Evolutionary conservation across 129 eudicot genomes (phyloP).

Genomic region (Saposhnikovia divaricata): DNA sequence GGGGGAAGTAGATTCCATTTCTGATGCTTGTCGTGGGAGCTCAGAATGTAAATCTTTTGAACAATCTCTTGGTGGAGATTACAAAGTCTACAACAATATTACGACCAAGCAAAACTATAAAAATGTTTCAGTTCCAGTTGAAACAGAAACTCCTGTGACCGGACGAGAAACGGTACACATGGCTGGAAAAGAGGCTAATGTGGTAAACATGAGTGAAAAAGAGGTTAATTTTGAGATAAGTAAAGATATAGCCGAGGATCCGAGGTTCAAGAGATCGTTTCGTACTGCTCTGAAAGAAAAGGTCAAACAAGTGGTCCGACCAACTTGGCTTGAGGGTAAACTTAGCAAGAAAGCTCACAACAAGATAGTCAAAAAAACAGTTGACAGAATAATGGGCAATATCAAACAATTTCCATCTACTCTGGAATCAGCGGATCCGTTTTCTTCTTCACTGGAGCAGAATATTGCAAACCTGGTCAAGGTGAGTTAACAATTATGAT

Average conservation of each 20-base stretch:
- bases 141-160: constrained; percentile 18
- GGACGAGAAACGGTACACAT: constrained; percentile 18
- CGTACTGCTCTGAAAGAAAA: constrained; percentile 68
- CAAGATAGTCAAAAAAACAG: constrained; percentile 66
- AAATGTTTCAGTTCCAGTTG: constrained; percentile 14
- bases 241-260: constrained; percentile 30
- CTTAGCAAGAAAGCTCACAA: constrained; percentile 76
- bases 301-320: constrained; percentile 67
- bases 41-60: constrained; percentile 22
- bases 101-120: constrained; percentile 20
- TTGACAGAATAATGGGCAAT: constrained; percentile 54
- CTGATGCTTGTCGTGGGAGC: constrained; percentile 30
- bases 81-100: constrained; percentile 13
- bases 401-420: constrained; percentile 48
- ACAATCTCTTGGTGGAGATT: constrained; percentile 23
- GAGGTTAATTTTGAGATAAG: constrained; percentile 35
- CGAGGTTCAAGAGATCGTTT: constrained; percentile 44
- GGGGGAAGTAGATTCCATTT: constrained; percentile 22
- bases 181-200: constrained; percentile 31
- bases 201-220: constrained; percentile 22
- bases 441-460: constrained; percentile 27
- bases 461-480: constrained; percentile 71
- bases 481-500: constrained; percentile 37
- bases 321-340: constrained; percentile 72
- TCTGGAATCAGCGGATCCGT: constrained; percentile 29